These are phyloP conservation scores for Heterobasidion irregulare DNA, from an alignment of 1,284 basidiomycete species.

Conservation along the genomic window DNA sequence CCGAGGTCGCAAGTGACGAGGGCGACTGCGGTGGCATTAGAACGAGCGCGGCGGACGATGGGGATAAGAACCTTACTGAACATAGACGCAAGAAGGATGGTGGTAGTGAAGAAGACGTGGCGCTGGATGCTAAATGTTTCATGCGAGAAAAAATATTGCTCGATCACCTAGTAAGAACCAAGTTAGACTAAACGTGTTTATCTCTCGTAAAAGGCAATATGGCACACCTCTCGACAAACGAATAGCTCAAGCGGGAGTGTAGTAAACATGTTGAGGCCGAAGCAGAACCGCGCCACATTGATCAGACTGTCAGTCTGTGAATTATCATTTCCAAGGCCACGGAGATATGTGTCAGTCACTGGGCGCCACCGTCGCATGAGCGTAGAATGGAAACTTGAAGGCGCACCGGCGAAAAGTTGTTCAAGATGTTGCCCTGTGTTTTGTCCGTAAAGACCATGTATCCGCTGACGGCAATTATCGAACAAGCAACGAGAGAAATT, in stretches of 20 bases:
- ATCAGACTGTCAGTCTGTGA: constrained; percentile 72
- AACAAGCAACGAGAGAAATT: constrained; percentile 76
- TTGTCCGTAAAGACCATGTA: constrained; percentile 93
- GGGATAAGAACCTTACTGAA: constrained; percentile 44
- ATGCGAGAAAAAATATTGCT: constrained; percentile 88
- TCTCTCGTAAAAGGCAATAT: neutral
- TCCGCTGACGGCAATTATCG: constrained; percentile 83
- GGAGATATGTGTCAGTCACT: no score
- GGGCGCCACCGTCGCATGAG: neutral
- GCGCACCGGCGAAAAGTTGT: constrained; percentile 77
- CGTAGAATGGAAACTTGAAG: neutral
- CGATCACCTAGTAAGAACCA: constrained; percentile 57
- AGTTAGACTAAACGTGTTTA: neutral
- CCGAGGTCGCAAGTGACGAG: constrained; percentile 95
- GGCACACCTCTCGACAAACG: constrained; percentile 82
- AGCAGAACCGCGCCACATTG: constrained; percentile 91
- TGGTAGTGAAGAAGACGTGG: constrained; percentile 88
- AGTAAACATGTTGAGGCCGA: constrained; percentile 98
- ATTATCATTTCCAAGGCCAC: neutral
- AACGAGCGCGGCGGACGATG: neutral
- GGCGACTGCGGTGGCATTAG: constrained; percentile 49
- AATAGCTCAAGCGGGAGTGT: constrained; percentile 91
- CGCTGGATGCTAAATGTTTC: constrained; percentile 74
- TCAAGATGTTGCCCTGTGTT: constrained; percentile 90
- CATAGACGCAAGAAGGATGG: constrained; percentile 80